Evolutionary conservation across 179 eudicot genomes (phyloP), one percentile per base, ranked within the genome.

Genomic region (Beta lomatogona): DNA sequence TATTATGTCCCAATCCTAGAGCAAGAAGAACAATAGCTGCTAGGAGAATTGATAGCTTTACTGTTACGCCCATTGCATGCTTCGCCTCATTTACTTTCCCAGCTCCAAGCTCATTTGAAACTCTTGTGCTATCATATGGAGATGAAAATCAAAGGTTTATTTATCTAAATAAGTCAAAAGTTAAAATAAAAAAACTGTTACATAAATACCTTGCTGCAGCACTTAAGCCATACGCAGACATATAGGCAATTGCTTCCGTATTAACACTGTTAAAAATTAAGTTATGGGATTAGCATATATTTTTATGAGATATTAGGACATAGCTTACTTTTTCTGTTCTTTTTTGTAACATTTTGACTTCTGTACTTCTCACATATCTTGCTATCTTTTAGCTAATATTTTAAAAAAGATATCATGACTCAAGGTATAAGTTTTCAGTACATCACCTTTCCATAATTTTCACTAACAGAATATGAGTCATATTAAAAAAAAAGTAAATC

Each of bases 91-190:
- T 85, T 52, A 85, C 73, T 52, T 88, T 83, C 4, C 90, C 90
- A 4, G 91, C 97, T 82, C 97, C 95, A 36, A 94, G 85, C 87
- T 94, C 98, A 83, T 94, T 94, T 9, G 98, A 89, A 74, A 94
- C 97, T 84, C 97, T 89, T 16, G 94, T 91, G 86, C 97, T 91
- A 86, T 22, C 22, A 73, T 25, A 3, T 22, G 16, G 3, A 52
- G 12, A 9, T 14, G 3, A 6, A 46, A 19, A 15, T 7, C 1
- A 18, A n/a, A 19, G 57, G 22, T 2, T 21, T 21, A 4, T 21
- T 2, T 12, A 12, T 71, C 3, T 16, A 6, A n/a, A 16, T 7
- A 16, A 67, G 2, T 45, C 9, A 8, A 45, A 25, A 13, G 25
- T 9, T 2, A 19, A 46, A 45, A 70, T 4, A 1, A 16, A 11